phyloP scores from a whole-genome alignment of 257 asterid species.

The Solanum ossicruentum region DNA sequence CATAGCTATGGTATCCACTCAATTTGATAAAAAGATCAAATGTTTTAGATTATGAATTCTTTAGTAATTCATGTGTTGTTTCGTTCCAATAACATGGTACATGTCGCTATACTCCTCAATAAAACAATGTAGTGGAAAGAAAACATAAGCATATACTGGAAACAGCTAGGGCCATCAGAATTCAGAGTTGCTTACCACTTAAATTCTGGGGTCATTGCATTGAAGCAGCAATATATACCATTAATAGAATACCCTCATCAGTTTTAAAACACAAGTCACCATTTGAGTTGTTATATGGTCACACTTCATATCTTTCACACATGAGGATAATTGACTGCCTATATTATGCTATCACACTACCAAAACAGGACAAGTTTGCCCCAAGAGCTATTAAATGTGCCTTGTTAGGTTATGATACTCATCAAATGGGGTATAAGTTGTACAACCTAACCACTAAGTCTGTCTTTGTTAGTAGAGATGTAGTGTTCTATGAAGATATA shows the following conservation, averaged over 20 bases:
- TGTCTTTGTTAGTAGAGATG: no score
- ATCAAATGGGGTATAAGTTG: not conserved
- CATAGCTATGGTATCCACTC: fast-evolving
- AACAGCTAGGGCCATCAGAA: no score
- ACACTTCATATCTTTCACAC: not conserved
- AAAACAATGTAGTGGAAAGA: no score
- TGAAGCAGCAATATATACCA: fast-evolving
- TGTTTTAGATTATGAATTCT: no score
- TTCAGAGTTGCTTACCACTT: not conserved
- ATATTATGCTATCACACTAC: not conserved
- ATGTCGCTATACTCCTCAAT: not conserved
- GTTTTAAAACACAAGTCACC: not conserved
- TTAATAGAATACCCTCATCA: not conserved
- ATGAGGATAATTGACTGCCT: no score
- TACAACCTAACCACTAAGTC: not conserved
- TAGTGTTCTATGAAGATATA: not conserved
- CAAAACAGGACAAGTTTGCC: not conserved
- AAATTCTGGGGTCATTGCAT: not conserved
- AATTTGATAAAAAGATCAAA: not conserved
- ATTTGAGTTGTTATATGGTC: not conserved
- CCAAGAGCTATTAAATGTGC: not conserved
- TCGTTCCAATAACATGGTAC: no score
- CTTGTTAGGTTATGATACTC: not conserved
- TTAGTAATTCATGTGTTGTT: fast-evolving
- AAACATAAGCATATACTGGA: no score